Evolutionary conservation across 129 eudicot species (phyloP).

Genomic region (Smallanthus sonchifolius): DNA sequence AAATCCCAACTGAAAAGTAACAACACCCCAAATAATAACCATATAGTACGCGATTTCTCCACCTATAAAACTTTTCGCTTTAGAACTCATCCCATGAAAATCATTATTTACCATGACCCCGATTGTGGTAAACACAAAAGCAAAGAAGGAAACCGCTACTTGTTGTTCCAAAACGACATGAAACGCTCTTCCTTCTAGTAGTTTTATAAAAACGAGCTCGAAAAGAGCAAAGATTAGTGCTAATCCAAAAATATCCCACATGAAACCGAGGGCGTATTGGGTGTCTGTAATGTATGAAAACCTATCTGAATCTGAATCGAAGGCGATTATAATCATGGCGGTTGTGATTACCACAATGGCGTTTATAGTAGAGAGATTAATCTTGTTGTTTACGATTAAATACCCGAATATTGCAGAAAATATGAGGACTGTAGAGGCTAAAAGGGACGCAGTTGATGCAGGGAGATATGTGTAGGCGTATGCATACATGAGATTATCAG

Average conservation of each 20-base stretch:
- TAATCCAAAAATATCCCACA: slow-evolving; percentile 78
- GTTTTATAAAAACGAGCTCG: slow-evolving; percentile 62
- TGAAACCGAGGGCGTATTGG: slow-evolving; percentile 65
- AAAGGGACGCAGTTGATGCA: slow-evolving; percentile 85
- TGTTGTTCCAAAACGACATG: slow-evolving; percentile 94
- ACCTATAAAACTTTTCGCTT: slow-evolving; percentile 65
- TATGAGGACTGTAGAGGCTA: slow-evolving; percentile 70
- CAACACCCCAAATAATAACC: slow-evolving; percentile 71
- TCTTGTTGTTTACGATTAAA: slow-evolving; percentile 60
- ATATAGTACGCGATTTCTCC: slow-evolving; percentile 50
- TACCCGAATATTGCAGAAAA: slow-evolving; percentile 80
- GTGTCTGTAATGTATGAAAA: slow-evolving; percentile 43
- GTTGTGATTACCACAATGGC: slow-evolving; percentile 72
- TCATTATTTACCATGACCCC: slow-evolving; percentile 56
- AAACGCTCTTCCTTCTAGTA: slow-evolving; percentile 62
- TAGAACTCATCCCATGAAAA: slow-evolving; percentile 51
- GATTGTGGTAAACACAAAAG: slow-evolving; percentile 64
- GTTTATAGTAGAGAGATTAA: slow-evolving; percentile 68
- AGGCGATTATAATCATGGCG: slow-evolving; percentile 78
- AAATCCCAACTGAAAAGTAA: slow-evolving; percentile 78
- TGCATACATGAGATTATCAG: slow-evolving; percentile 84
- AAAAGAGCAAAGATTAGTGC: slow-evolving; percentile 89
- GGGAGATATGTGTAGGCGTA: slow-evolving; percentile 94
- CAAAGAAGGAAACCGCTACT: slow-evolving; percentile 80
- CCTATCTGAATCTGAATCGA: slow-evolving; percentile 75